phyloP scores from a whole-genome alignment of 768 basidiomycete genomes.

The Mycena sanguinolenta region DNA sequence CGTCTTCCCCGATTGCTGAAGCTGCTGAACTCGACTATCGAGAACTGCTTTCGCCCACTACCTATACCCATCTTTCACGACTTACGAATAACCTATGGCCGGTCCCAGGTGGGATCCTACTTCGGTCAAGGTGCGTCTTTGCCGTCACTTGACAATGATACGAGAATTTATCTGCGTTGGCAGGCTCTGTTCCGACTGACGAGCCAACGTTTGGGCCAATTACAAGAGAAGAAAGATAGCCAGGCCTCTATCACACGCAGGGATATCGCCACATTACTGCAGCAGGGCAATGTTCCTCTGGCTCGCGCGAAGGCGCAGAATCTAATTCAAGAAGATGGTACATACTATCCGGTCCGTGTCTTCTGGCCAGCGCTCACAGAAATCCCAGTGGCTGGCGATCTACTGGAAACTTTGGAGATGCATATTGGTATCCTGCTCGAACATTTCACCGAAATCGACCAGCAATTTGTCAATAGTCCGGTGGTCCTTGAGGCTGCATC shows the following conservation, averaged over 20 bases:
- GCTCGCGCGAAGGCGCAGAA: constrained; percentile 83
- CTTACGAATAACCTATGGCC: constrained; percentile 30
- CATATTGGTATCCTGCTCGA: constrained; percentile 73
- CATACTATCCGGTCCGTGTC: not conserved
- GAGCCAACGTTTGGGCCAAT: constrained; percentile 74
- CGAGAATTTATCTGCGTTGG: constrained; percentile 21
- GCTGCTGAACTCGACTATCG: not conserved
- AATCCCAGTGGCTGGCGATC: constrained; percentile 57
- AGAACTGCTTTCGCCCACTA: not conserved
- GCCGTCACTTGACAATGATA: not conserved
- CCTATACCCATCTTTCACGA: constrained; percentile 30
- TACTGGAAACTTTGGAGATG: constrained; percentile 77
- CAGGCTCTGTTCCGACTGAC: constrained; percentile 76
- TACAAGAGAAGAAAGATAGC: constrained; percentile 79
- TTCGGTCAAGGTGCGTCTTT: constrained; percentile 51
- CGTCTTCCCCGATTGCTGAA: not conserved
- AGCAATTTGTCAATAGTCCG: constrained; percentile 61
- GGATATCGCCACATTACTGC: constrained; percentile 77
- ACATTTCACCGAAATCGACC: constrained; percentile 69
- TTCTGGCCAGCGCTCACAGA: not conserved
- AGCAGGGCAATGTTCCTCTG: constrained; percentile 69
- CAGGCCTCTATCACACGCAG: constrained; percentile 71
- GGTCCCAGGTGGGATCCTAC: constrained; percentile 49
- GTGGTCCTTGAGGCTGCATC: constrained; percentile 75
- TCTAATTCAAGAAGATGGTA: constrained; percentile 71